A percentile compares a stretch with the other conserved stretches of the same genome.
Evolutionary conservation across 192 early-diverging fungal species (phyloP).

Genomic region (Backusella morwellensis): DNA sequence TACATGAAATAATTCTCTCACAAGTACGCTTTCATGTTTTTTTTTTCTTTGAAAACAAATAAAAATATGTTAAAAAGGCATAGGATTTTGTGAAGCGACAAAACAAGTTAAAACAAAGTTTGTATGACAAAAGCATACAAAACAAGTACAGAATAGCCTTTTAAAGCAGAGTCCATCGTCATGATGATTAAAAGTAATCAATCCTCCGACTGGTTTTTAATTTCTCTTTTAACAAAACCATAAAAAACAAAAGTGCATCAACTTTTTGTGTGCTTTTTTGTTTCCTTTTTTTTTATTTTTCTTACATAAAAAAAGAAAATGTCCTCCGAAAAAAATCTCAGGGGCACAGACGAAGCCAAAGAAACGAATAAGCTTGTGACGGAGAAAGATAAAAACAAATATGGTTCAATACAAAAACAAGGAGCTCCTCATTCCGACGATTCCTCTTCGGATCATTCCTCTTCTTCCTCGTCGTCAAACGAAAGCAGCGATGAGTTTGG

Average conservation of each 20-base stretch:
- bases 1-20: background rate
- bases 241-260: background rate
- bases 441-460: background rate
- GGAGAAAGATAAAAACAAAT: background rate
- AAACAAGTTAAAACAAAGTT: background rate
- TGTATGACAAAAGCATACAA: background rate
- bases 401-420: background rate
- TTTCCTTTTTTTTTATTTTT: background rate
- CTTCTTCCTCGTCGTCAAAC: background rate
- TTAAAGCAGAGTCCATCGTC: background rate
- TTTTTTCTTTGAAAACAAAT: background rate
- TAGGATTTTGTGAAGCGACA: background rate
- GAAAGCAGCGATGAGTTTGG: slow-evolving; percentile 15
- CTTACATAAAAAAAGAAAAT: background rate
- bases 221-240: background rate
- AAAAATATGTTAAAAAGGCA: background rate
- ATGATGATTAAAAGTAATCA: background rate
- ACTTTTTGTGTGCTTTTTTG: background rate
- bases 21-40: background rate
- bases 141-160: background rate
- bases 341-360: background rate
- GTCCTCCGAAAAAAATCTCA: background rate
- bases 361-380: background rate
- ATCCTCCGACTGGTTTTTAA: slow-evolving; percentile 1
- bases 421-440: background rate